Conservation (phyloP, 768 basidiomycete genomes). For the Dictyophora rubrovolvata region DNA sequence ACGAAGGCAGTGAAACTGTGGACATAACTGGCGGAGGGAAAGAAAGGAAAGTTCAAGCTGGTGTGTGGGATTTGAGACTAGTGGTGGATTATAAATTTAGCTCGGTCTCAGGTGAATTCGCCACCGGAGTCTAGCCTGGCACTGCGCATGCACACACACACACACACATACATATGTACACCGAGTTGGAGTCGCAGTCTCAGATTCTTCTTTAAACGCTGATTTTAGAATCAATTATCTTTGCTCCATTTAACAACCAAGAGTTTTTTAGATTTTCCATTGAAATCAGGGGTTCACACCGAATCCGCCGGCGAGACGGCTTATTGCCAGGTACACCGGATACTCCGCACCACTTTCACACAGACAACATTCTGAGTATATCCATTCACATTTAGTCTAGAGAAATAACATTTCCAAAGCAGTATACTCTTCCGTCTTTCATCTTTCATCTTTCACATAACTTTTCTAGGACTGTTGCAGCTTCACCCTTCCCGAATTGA, state of each 20-base stretch:
- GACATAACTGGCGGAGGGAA: not conserved
- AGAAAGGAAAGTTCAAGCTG: not conserved
- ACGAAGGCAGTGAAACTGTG: slow-evolving; percentile 1
- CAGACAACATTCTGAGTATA: not conserved
- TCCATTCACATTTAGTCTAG: no score
- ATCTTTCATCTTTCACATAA: not conserved
- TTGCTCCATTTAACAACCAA: no score
- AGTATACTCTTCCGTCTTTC: no score
- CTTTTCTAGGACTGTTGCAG: not conserved
- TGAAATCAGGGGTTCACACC: not conserved
- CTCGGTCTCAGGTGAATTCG: not conserved
- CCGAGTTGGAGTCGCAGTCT: no score
- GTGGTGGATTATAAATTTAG: not conserved
- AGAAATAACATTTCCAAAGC: no score
- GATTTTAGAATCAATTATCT: no score
- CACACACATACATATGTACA: no score
- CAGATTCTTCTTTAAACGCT: no score
- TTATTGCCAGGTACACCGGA: not conserved
- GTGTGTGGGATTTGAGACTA: not conserved
- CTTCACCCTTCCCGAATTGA: slow-evolving; percentile 49
- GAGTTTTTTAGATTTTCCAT: not conserved
- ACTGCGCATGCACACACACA: not conserved
- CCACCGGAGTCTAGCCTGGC: not conserved
- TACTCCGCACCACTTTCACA: not conserved
- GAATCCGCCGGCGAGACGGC: not conserved